Evolutionary conservation across 441 rosid genomes (phyloP).

Genomic region (Geranium incanum): DNA sequence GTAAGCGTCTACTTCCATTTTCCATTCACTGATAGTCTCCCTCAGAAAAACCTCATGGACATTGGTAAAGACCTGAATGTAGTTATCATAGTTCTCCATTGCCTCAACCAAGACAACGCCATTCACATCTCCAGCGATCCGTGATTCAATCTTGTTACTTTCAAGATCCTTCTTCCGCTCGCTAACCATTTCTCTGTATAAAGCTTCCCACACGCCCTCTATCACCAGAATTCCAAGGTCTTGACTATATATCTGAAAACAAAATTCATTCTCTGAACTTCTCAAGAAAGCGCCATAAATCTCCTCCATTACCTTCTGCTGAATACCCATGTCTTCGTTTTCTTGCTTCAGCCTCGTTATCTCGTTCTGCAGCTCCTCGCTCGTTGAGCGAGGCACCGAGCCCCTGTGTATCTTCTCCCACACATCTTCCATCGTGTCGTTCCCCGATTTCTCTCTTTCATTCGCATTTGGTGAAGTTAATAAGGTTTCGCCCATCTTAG

Average conservation of each 20-base stretch:
- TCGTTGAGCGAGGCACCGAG: constrained; percentile 21
- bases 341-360: constrained; percentile 29
- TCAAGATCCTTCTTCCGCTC: constrained; percentile 24
- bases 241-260: constrained; percentile 12
- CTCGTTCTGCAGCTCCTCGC: constrained; percentile 24
- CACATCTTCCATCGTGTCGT: constrained; percentile 29
- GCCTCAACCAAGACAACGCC: constrained; percentile 18
- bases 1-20: constrained; percentile 19
- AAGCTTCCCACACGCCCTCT: constrained; percentile 25
- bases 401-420: constrained; percentile 34
- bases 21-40: constrained; percentile 19
- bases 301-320: constrained; percentile 32
- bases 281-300: constrained; percentile 32
- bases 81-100: constrained; percentile 7
- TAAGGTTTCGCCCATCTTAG: constrained; percentile 23
- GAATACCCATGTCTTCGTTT: constrained; percentile 36
- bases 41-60: neutral
- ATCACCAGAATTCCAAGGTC: constrained; percentile 22
- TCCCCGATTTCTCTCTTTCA: constrained; percentile 13
- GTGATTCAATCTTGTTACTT: constrained; percentile 19
- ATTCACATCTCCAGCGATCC: constrained; percentile 20
- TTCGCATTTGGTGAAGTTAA: constrained; percentile 13
- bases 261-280: constrained; percentile 27
- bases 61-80: neutral
- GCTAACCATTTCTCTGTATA: constrained; percentile 21